Conservation (phyloP, 2,329 filamentous ascomycete species). For the Malbranchea zuffiana region DNA sequence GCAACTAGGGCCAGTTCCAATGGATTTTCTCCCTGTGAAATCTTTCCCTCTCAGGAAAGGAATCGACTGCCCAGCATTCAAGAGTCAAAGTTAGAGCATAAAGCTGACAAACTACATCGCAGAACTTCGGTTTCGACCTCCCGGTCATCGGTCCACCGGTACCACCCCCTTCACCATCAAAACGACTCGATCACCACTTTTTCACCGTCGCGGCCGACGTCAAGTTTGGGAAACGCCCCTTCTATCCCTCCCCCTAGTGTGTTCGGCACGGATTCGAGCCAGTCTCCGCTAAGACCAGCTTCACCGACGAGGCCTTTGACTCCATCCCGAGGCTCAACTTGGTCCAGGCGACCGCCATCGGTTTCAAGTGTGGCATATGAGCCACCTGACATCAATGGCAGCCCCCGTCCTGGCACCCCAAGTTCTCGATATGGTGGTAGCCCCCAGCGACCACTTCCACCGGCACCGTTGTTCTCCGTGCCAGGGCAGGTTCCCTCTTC, state of each 20-base stretch:
- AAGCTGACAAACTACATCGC: slow-evolving; percentile 18
- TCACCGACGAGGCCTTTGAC: slow-evolving; percentile 45
- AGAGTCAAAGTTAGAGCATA: slow-evolving; percentile 18
- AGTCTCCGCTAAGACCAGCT: slow-evolving; percentile 28
- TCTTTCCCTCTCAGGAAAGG: slow-evolving; percentile 6
- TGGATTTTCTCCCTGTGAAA: slow-evolving; percentile 1
- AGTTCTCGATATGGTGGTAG: slow-evolving; percentile 82
- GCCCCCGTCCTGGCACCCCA: slow-evolving; percentile 78
- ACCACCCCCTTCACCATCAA: slow-evolving; percentile 24
- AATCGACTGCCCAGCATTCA: slow-evolving; percentile 13
- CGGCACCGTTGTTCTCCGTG: slow-evolving; percentile 69
- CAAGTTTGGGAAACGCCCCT: slow-evolving; percentile 33
- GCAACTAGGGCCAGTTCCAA: slow-evolving; percentile 5
- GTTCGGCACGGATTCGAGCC: slow-evolving; percentile 25
- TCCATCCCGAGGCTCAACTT: slow-evolving; percentile 49
- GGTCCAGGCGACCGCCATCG: slow-evolving; percentile 56
- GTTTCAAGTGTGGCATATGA: slow-evolving; percentile 62
- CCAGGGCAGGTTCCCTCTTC: slow-evolving; percentile 32
- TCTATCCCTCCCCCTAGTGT: slow-evolving; percentile 32
- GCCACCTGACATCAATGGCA: slow-evolving; percentile 78
- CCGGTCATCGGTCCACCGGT: slow-evolving; percentile 23
- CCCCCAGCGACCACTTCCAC: slow-evolving; percentile 74
- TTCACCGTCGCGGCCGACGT: slow-evolving; percentile 31
- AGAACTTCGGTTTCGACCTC: slow-evolving; percentile 19
- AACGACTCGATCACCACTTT: slow-evolving; percentile 23